Conservation (phyloP, 148 eudicot genomes). For the Vaccinium myrtillus region DNA sequence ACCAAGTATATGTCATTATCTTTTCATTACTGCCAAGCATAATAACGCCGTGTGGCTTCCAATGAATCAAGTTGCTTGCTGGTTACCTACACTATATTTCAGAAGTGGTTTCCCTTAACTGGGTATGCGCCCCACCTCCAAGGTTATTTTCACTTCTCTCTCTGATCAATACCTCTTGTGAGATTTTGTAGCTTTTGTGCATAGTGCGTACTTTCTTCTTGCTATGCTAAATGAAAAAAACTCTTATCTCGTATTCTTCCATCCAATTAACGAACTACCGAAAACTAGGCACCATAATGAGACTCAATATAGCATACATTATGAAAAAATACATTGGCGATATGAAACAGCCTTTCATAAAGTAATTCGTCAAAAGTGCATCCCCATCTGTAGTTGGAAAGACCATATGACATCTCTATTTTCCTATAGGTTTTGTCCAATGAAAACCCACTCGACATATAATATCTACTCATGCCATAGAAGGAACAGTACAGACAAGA, state of each 20-base stretch:
- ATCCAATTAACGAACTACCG: background rate
- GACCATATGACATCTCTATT: no score
- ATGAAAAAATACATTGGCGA: background rate
- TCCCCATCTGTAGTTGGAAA: background rate
- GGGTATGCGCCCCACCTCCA: background rate
- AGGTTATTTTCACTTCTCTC: background rate
- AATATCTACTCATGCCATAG: background rate
- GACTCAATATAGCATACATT: background rate
- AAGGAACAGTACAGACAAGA: background rate
- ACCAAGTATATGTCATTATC: background rate
- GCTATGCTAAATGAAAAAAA: background rate
- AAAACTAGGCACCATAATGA: background rate
- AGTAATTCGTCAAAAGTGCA: background rate
- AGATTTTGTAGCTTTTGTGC: background rate
- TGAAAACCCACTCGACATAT: no score
- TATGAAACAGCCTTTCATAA: background rate
- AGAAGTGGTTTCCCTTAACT: background rate
- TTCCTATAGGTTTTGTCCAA: no score
- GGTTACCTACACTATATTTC: background rate
- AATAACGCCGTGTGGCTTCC: background rate
- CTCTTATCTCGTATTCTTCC: background rate
- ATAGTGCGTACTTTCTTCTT: background rate
- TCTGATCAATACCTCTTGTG: background rate
- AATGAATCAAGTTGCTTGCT: background rate
- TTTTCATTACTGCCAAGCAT: background rate